Percentiles rank a stretch among this genome's conserved stretches.
phyloP scores from a whole-genome alignment of 805 yeast species.

The Ogataea dorogensis region DNA sequence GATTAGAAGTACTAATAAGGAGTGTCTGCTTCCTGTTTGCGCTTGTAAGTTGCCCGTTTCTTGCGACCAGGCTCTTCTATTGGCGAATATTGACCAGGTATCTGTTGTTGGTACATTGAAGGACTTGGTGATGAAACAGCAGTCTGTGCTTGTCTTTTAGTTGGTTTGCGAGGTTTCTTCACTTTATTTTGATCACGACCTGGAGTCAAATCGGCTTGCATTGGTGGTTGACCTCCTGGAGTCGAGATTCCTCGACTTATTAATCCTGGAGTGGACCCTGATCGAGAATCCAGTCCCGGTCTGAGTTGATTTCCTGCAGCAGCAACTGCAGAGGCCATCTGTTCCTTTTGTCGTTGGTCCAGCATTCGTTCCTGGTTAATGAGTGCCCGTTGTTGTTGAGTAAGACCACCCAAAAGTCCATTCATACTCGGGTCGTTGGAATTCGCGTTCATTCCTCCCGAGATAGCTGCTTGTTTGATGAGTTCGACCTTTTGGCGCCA shows the following conservation, averaged over 20 bases:
- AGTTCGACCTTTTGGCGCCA: conserved; percentile 67
- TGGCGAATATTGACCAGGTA: conserved; percentile 28
- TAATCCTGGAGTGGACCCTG: conserved; percentile 6
- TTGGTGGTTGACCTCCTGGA: conserved; percentile 8
- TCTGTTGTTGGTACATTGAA: conserved; percentile 31
- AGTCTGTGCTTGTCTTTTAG: conserved; percentile 31
- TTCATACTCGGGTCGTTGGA: conserved; percentile 23
- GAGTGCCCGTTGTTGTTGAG: conserved; percentile 30
- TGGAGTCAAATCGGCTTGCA: conserved; percentile 4
- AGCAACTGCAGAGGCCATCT: conserved; percentile 34
- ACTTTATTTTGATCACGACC: conserved; percentile 22
- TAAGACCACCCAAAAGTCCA: conserved; percentile 29
- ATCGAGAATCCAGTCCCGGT: conserved; percentile 8
- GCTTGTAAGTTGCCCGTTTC: conserved; percentile 29
- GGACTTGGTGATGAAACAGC: conserved; percentile 24
- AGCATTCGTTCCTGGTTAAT: conserved; percentile 30
- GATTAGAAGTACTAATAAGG: conserved; percentile 1
- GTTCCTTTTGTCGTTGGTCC: conserved; percentile 32
- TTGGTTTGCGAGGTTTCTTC: conserved; percentile 32
- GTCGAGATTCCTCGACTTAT: conserved; percentile 6
- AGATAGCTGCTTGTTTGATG: conserved; percentile 42
- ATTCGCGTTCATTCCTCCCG: conserved; percentile 20
- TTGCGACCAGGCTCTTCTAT: conserved; percentile 29
- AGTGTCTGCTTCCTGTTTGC: conserved; percentile 18
- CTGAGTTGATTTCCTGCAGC: conserved; percentile 21